Evolutionary conservation across 495 filamentous ascomycete species (phyloP).

Genomic region (Podospora tetraspora): DNA sequence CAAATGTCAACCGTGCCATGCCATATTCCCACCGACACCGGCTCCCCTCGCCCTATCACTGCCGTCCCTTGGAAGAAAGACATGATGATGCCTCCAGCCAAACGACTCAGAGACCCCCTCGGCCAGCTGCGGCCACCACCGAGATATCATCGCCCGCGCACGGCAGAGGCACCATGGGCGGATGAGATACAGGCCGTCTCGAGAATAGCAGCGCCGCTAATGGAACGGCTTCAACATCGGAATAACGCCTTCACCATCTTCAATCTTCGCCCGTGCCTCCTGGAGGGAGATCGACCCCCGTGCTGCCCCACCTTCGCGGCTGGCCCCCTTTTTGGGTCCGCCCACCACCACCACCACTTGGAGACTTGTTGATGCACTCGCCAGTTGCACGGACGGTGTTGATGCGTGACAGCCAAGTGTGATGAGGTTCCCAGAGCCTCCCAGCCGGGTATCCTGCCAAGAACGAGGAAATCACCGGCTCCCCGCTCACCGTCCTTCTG

Average conservation of each 20-base stretch:
- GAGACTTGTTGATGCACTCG: not conserved
- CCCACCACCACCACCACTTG: not conserved
- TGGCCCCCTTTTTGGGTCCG: not conserved
- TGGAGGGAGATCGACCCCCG: not conserved
- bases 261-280: not conserved
- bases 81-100: not conserved
- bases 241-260: not conserved
- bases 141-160: slow-evolving; percentile 2
- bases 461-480: not conserved
- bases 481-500: slow-evolving; percentile 14
- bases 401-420: slow-evolving; percentile 3
- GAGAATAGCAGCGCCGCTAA: slow-evolving; percentile 8
- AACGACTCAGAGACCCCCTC: not conserved
- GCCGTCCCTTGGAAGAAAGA: not conserved
- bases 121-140: not conserved
- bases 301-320: not conserved
- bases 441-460: slow-evolving; percentile 9
- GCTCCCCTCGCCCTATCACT: not conserved
- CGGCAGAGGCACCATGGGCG: slow-evolving; percentile 4
- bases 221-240: not conserved
- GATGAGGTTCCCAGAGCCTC: slow-evolving; percentile 9
- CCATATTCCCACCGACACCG: not conserved
- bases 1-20: not conserved
- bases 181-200: not conserved
- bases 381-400: not conserved